Evolutionary conservation across 352 stramenopile genomes (phyloP), one percentile per base, ranked within the genome.

Genomic region (Pythium utonaiense): DNA sequence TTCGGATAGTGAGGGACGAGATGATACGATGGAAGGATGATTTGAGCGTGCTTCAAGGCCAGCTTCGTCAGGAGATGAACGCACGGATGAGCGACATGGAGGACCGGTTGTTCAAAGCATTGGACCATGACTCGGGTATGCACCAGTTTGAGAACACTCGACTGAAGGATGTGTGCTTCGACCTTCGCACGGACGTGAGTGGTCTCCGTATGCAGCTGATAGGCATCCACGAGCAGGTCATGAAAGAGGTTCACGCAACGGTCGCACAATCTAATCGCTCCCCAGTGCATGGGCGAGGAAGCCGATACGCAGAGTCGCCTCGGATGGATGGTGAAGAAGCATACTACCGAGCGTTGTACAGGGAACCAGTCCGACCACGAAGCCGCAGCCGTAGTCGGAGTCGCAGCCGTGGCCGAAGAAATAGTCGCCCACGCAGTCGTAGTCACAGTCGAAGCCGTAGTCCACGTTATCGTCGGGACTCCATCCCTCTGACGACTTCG

Each of bases 121-220:
- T 88, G 2, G 45, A 61, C 17, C 69, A 73, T 34, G 74, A 88
- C 53, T 77, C 76, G 12, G 53, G 52, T 19, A 61, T 66, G 44
- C 76, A 88, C 60, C 56, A 61, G 14, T 64, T 57, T 12, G 74
- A 83, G 44, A 86, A 83, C 51, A 67, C 55, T n/a, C 72, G 73
- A 9, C 42, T 83, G 25, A 79, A 78, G n/a, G 77, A 84, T 25
- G 66, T 71, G 5, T 24, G 75, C 3, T 84, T 81, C 57, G 73
- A 85, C 22, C 16, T 78, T 22, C 70, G 80, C 40, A 70, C 57
- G 3, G 64, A 75, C 8, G 27, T 81, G 6, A 65, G 64, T 3
- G 66, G 70, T 28, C 34, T 82, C 12, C 59, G 60, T 3, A 62
- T 78, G 42, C 33, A 61, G 21, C 17, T 60, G 8, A 19, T 21